Percentiles rank a stretch among this genome's conserved stretches.
Conservation (phyloP, 2,329 filamentous ascomycete species). For the Cercospora berteroae region DNA sequence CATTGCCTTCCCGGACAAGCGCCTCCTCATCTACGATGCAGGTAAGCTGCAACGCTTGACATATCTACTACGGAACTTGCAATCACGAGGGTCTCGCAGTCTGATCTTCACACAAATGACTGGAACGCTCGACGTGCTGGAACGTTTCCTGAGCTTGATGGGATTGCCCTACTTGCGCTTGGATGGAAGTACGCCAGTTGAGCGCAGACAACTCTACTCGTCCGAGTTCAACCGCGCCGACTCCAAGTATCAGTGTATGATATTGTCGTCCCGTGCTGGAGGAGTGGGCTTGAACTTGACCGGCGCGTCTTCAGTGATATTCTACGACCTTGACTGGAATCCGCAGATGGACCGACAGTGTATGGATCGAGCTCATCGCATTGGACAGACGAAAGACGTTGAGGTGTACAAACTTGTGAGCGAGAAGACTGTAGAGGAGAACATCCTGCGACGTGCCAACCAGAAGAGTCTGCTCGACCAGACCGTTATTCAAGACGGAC, state of each 20-base stretch:
- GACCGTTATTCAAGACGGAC: conserved; percentile 95
- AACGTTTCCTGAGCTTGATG: conserved; percentile 97
- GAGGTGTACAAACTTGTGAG: conserved; percentile 77
- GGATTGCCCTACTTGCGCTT: conserved; percentile 94
- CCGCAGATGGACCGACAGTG: conserved; percentile 99
- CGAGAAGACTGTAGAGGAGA: conserved; percentile 84
- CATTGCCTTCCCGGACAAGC: conserved; percentile 94
- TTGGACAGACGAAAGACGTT: conserved; percentile 94
- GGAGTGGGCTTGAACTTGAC: conserved; percentile 95
- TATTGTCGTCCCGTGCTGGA: conserved; percentile 89
- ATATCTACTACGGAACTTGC: conserved; percentile 77
- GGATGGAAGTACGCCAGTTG: conserved; percentile 93
- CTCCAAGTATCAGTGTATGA: conserved; percentile 87
- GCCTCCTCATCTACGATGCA: conserved; percentile 95
- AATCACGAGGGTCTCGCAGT: conserved; percentile 86
- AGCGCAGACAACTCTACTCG: conserved; percentile 90
- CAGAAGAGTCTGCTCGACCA: conserved; percentile 98
- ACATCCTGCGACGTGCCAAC: conserved; percentile 92
- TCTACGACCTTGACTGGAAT: conserved; percentile 99
- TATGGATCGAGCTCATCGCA: conserved; percentile 94
- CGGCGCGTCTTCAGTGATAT: conserved; percentile 95
- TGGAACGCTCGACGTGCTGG: conserved; percentile 93
- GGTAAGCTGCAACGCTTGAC: conserved; percentile 92
- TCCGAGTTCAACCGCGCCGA: conserved; percentile 92
- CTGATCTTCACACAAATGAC: conserved; percentile 99